Evolutionary conservation across 1,139 yeast species (phyloP).

Genomic region (Tardiomyces digboiensis): DNA sequence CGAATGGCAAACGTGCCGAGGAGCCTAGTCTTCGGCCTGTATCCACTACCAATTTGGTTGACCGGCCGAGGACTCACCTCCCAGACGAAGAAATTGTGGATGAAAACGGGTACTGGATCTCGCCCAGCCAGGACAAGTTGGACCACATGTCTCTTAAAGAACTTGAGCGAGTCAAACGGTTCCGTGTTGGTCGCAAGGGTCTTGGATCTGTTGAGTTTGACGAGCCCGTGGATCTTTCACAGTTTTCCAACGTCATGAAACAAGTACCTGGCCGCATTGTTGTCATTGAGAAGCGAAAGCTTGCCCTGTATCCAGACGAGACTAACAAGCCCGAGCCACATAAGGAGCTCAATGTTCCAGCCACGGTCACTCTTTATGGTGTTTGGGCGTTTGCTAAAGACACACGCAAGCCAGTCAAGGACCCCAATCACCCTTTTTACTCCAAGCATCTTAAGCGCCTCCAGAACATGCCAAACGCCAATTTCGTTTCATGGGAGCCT

Average conservation of each 20-base stretch:
- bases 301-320: conserved; percentile 67
- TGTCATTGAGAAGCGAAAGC: conserved; percentile 48
- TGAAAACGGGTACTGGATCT: conserved; percentile 79
- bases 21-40: background rate
- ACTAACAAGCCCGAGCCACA: conserved; percentile 56
- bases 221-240: conserved; percentile 74
- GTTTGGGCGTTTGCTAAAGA: conserved; percentile 73
- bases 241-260: conserved; percentile 42
- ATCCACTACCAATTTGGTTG: background rate
- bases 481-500: conserved; percentile 70
- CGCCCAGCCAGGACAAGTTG: conserved; percentile 63
- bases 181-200: conserved; percentile 73
- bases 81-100: conserved; percentile 34
- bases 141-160: conserved; percentile 50
- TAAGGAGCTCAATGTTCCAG: conserved; percentile 75
- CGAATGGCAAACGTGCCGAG: background rate
- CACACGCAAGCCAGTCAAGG: conserved; percentile 65
- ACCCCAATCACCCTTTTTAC: conserved; percentile 66
- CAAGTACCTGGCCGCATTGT: conserved; percentile 59
- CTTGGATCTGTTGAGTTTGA: conserved; percentile 71
- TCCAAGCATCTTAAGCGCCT: conserved; percentile 60
- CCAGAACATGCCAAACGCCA: conserved; percentile 47
- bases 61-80: background rate
- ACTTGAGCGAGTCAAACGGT: conserved; percentile 51
- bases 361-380: conserved; percentile 61